Base-by-base conservation (phyloP, 83 land plant genomes). In the Isoetes engelmannii region DNA sequence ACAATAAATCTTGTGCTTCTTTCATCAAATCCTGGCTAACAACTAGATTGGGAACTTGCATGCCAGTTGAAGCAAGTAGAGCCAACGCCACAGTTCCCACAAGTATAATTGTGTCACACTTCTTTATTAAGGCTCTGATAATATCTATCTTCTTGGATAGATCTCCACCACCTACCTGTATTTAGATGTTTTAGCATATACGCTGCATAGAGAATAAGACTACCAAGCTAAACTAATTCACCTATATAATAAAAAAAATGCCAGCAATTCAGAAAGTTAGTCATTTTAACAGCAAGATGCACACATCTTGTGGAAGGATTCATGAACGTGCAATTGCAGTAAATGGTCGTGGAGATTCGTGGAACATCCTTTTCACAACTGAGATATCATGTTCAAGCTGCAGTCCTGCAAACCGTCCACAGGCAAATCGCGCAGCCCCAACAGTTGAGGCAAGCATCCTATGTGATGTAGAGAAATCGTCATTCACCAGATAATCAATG, bases 101-200 rank as follows among this genome's bases (percentile, higher is more conserved):
- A 69, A 89, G 80, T 0, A 84, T 47, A 9, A 89, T 17, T 15
- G 69, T 83, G 75, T 82, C 79, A 70, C 89, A 82, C 69, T 5
- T 80, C 50, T 81, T 67, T 61, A 84, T 82, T 37, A 89, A 72
- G 58, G 63, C 44, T 6, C 45, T 75, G 68, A 86, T 48, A 13
- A 86, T 87, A 77, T 43, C 57, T 7, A 68, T 71, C 67, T 81
- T 86, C 12, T 74, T 49, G 5, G 54, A 7, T 55, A 89, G 72
- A 53, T 82, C 82, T n/a, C 75, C 82, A 48, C 92, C 92, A 28
- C 89, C 87, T 70, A 89, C 78, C 92, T 89, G 87, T 76, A 76
- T 21, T 12, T n/a, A n/a, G n/a, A n/a, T n/a, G n/a, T n/a, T n/a
- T n/a, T n/a, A n/a, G n/a, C n/a, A n/a, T n/a, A n/a, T n/a, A n/a